These are phyloP conservation scores for Saccharomyces hybrid DNA, from an alignment of 1,139 yeast genomes.

Conservation along the genomic window DNA sequence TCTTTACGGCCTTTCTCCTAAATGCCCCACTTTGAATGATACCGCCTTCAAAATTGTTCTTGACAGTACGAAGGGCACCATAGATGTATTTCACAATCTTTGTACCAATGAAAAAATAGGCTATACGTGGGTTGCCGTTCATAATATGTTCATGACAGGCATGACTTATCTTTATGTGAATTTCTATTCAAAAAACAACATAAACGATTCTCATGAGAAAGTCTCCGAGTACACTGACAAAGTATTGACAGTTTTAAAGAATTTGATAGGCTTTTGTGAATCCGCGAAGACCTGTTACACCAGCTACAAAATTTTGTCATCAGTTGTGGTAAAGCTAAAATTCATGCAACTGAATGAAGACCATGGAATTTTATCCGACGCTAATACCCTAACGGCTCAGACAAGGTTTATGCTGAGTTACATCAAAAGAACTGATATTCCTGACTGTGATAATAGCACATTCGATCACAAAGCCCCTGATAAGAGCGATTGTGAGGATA, in stretches of 20 bases:
- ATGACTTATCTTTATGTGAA: constrained; percentile 72
- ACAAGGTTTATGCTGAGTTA: not conserved
- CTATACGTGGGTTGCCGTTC: constrained; percentile 92
- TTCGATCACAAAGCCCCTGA: constrained; percentile 2
- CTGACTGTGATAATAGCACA: constrained; percentile 5
- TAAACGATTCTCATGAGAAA: constrained; percentile 41
- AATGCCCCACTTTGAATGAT: constrained; percentile 46
- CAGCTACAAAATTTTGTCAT: constrained; percentile 61
- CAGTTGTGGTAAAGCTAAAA: constrained; percentile 61
- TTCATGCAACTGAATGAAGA: constrained; percentile 28
- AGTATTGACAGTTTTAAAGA: constrained; percentile 54
- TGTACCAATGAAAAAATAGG: constrained; percentile 53
- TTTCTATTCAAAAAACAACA: constrained; percentile 56
- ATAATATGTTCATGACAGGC: constrained; percentile 83
- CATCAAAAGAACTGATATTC: not conserved
- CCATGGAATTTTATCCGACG: constrained; percentile 25
- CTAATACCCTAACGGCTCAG: constrained; percentile 1
- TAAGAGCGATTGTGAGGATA: not conserved
- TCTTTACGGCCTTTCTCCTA: constrained; percentile 72
- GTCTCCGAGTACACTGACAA: constrained; percentile 50
- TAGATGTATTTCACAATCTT: constrained; percentile 53
- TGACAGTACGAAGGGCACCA: constrained; percentile 59
- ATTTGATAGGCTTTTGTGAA: constrained; percentile 63
- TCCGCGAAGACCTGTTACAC: constrained; percentile 70
- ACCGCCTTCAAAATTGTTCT: constrained; percentile 51